A percentile compares a stretch with the other conserved stretches of the same genome.
Conservation (phyloP, 805 yeast species). For the Wickerhamomyces ciferrii region DNA sequence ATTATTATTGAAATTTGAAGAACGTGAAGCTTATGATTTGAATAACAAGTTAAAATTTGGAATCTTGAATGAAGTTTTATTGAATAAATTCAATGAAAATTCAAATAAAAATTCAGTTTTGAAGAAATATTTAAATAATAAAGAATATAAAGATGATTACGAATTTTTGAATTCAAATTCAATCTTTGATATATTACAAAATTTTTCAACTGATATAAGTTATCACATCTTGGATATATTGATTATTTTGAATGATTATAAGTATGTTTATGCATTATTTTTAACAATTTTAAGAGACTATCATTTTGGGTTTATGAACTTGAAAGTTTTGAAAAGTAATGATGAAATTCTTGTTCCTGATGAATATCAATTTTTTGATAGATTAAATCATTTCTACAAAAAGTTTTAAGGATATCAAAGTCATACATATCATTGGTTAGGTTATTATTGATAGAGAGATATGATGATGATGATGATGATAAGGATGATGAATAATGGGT, state of each 20-base stretch:
- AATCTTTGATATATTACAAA: constrained; percentile 4
- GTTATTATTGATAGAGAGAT: too few relatives aligned
- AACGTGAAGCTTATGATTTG: constrained; percentile 15
- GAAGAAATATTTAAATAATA: constrained; percentile 7
- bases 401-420: too few relatives aligned
- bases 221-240: constrained; percentile 17
- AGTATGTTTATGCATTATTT: constrained; percentile 32
- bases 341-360: constrained; percentile 9
- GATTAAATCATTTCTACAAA: constrained; percentile 13
- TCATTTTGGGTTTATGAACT: constrained; percentile 43
- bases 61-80: constrained; percentile 8
- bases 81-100: constrained; percentile 15
- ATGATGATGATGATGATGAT: too few relatives aligned
- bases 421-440: too few relatives aligned
- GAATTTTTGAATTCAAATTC: constrained; percentile 5
- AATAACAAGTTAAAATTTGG: constrained; percentile 11
- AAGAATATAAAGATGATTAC: constrained; percentile 7
- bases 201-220: constrained; percentile 6
- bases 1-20: constrained; percentile 15
- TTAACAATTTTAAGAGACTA: constrained; percentile 39
- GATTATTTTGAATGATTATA: constrained; percentile 26
- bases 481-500: too few relatives aligned
- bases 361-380: constrained; percentile 15
- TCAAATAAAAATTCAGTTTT: constrained; percentile 7
- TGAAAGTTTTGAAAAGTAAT: constrained; percentile 19